Conservation (phyloP, 805 yeast genomes). For the Huiozyma naganishii region DNA sequence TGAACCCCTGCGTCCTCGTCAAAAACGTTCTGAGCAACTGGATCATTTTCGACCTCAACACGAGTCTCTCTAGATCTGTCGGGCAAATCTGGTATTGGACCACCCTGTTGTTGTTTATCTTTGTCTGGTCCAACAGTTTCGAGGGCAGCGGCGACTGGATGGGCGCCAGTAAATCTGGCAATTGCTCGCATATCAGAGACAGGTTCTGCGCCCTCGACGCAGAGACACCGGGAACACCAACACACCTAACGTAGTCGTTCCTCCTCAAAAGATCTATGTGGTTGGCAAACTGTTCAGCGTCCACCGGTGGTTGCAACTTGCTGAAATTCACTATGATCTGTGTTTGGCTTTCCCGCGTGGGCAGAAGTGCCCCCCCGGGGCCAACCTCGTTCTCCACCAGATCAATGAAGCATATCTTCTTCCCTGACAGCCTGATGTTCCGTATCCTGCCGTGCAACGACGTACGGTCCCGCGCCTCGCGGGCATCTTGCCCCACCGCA, state of each 20-base stretch:
- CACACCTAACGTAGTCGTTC: constrained; percentile 62
- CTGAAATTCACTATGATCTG: constrained; percentile 21
- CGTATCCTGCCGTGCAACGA: constrained; percentile 17
- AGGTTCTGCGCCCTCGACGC: constrained; percentile 55
- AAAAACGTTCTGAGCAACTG: constrained; percentile 49
- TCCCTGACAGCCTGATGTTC: constrained; percentile 24
- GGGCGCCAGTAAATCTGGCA: constrained; percentile 50
- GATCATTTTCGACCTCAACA: constrained; percentile 45
- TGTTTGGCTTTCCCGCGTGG: constrained; percentile 4
- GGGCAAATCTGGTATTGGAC: constrained; percentile 60
- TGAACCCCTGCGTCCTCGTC: constrained; percentile 37
- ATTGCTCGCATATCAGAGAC: constrained; percentile 47
- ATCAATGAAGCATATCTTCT: constrained; percentile 26
- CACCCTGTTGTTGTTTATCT: constrained; percentile 57
- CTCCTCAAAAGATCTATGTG: constrained; percentile 33
- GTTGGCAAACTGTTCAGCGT: constrained; percentile 2
- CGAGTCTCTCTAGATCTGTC: constrained; percentile 29
- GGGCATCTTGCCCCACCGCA: not conserved
- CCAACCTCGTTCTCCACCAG: constrained; percentile 6
- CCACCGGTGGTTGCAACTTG: not conserved
- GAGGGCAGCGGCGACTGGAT: constrained; percentile 65
- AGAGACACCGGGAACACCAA: constrained; percentile 67
- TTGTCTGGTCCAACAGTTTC: constrained; percentile 40
- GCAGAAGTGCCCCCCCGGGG: not conserved
- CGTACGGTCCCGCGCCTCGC: not conserved